Evolutionary conservation across 2,329 filamentous ascomycete species (phyloP).

Genomic region (Sporothrix brasiliensis): DNA sequence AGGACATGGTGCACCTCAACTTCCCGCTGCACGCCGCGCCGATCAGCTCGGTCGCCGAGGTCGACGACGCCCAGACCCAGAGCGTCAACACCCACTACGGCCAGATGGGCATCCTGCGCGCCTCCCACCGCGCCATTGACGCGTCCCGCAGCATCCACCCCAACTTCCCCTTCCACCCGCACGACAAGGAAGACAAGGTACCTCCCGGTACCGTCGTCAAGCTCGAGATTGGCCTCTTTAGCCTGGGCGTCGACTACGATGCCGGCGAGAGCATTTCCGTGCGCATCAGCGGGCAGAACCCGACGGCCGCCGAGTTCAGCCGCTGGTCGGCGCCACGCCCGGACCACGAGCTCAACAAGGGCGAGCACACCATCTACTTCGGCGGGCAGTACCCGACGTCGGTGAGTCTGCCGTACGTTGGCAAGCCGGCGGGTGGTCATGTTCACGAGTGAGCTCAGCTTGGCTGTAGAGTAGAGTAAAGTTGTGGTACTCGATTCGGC

Average conservation of each 20-base stretch:
- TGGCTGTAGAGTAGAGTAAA: not conserved
- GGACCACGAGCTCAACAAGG: slow-evolving; percentile 17
- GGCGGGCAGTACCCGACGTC: not conserved
- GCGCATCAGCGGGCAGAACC: not conserved
- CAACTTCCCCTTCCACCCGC: slow-evolving; percentile 10
- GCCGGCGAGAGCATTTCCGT: slow-evolving; percentile 7
- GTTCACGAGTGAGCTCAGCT: not conserved
- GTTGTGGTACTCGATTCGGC: not conserved
- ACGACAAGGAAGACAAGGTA: not conserved
- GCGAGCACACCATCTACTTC: slow-evolving; percentile 16
- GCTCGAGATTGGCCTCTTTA: slow-evolving; percentile 5
- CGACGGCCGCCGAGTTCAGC: slow-evolving; percentile 1
- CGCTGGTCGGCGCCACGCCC: slow-evolving; percentile 3
- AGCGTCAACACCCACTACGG: slow-evolving; percentile 16
- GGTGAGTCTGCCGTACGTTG: not conserved
- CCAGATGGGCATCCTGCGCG: slow-evolving; percentile 5
- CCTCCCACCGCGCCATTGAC: not conserved
- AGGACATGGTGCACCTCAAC: slow-evolving; percentile 13
- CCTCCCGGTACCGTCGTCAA: not conserved
- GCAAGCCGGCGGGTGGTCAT: not conserved
- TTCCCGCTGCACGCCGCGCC: slow-evolving; percentile 1
- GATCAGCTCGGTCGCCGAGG: not conserved
- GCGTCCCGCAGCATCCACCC: not conserved
- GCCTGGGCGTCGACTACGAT: slow-evolving; percentile 8
- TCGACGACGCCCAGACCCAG: slow-evolving; percentile 7